phyloP scores from a whole-genome alignment of 371 early-diverging fungal genomes.

The Zychaea mexicana region DNA sequence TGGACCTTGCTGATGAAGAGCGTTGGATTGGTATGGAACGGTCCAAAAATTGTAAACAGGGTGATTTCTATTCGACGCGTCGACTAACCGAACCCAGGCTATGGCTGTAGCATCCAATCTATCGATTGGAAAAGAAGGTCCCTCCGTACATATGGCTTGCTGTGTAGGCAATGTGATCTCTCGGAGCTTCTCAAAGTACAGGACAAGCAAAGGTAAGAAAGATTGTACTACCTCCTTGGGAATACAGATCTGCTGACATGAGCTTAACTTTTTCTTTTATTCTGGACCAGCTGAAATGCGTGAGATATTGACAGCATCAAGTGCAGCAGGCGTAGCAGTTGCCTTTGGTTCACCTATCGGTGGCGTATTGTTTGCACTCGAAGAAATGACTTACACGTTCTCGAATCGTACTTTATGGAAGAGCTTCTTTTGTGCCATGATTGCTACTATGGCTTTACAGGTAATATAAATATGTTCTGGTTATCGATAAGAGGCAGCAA shows the following conservation, averaged over 20 bases:
- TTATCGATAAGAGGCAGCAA: background rate
- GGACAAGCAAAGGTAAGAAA: conserved; percentile 73
- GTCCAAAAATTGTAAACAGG: background rate
- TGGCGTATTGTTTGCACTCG: conserved; percentile 95
- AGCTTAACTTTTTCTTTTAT: too few relatives aligned
- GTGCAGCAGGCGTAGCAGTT: conserved; percentile 80
- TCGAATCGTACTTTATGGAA: conserved; percentile 95
- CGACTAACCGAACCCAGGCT: conserved; percentile 46
- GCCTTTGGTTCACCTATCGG: conserved; percentile 65
- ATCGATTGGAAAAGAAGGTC: conserved; percentile 94
- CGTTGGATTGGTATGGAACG: conserved; percentile 76
- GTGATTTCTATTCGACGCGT: too few relatives aligned
- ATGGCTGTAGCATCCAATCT: conserved; percentile 89
- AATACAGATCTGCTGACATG: too few relatives aligned
- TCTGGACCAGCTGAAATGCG: conserved; percentile 70
- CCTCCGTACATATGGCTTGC: conserved; percentile 92
- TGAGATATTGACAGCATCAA: conserved; percentile 90
- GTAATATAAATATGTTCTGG: conserved; percentile 26
- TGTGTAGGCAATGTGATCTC: conserved; percentile 91
- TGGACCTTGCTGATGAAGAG: conserved; percentile 90
- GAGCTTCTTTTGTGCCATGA: conserved; percentile 91
- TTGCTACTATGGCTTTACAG: conserved; percentile 89
- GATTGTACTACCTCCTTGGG: too few relatives aligned
- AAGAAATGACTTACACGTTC: conserved; percentile 95
- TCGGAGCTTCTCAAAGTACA: conserved; percentile 82